Conservation (phyloP, 2,329 filamentous ascomycete species). For the Talaromyces verruculosus region DNA sequence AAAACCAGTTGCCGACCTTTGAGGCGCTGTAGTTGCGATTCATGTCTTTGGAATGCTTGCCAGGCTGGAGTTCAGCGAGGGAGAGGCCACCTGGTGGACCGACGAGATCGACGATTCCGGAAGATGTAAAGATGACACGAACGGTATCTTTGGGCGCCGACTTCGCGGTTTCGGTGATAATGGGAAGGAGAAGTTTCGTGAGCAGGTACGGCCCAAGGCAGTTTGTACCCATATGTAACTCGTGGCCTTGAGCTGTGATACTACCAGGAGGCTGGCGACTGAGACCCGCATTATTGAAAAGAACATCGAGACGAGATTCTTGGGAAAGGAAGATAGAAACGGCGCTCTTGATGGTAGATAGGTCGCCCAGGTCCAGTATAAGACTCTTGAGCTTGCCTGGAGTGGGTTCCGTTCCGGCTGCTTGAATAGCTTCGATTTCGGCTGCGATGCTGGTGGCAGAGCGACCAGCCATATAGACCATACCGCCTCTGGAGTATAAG, state of each 20-base stretch:
- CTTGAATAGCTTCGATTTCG: conserved; percentile 47
- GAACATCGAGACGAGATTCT: conserved; percentile 42
- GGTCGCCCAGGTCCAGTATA: not conserved
- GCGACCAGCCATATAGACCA: conserved; percentile 56
- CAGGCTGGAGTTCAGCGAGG: conserved; percentile 23
- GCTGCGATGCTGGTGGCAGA: conserved; percentile 45
- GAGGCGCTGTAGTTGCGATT: conserved; percentile 25
- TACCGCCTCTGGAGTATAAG: conserved; percentile 56
- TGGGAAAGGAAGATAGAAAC: conserved; percentile 21
- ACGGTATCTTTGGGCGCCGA: conserved; percentile 28
- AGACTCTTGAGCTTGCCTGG: not conserved
- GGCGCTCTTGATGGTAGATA: not conserved
- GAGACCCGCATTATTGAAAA: conserved; percentile 46
- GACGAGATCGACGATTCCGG: conserved; percentile 29
- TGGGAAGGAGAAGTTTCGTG: conserved; percentile 35
- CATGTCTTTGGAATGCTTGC: conserved; percentile 29
- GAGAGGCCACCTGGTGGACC: conserved; percentile 24
- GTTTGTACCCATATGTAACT: conserved; percentile 42
- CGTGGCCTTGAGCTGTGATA: conserved; percentile 36
- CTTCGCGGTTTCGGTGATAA: conserved; percentile 33
- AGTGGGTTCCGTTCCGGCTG: not conserved
- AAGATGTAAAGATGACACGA: conserved; percentile 38
- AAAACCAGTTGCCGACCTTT: conserved; percentile 41
- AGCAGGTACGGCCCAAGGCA: conserved; percentile 41
- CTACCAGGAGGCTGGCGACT: conserved; percentile 29